Conservation (phyloP, 495 filamentous ascomycete genomes). For the Penicillium egyptiacum region DNA sequence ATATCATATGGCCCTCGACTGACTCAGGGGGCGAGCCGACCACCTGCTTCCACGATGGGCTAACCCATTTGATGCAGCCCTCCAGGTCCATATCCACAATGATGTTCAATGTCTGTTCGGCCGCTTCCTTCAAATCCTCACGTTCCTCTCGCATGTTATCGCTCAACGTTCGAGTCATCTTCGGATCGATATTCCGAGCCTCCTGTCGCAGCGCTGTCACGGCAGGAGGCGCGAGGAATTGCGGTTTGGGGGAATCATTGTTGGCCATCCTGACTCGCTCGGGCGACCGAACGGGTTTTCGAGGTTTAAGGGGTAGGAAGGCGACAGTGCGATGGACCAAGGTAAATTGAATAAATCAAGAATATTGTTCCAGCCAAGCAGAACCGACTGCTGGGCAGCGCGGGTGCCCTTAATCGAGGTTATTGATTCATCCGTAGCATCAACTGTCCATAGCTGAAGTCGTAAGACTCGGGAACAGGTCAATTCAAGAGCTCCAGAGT, state of each 20-base stretch:
- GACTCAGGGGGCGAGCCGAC: conserved; percentile 74
- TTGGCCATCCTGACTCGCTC: conserved; percentile 43
- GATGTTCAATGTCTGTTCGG: conserved; percentile 93
- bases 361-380: conserved; percentile 27
- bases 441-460: conserved; percentile 44
- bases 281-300: conserved; percentile 3
- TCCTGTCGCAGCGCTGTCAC: conserved; percentile 57
- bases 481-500: conserved; percentile 15
- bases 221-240: conserved; percentile 51
- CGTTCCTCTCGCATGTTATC: conserved; percentile 75
- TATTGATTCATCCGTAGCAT: conserved; percentile 49
- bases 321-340: conserved; percentile 4
- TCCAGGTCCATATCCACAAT: conserved; percentile 91
- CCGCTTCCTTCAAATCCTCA: conserved; percentile 90
- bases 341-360: not conserved
- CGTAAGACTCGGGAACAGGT: conserved; percentile 7
- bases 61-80: conserved; percentile 89
- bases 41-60: conserved; percentile 93
- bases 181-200: conserved; percentile 44
- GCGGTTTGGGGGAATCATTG: conserved; percentile 41
- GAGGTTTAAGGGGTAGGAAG: not conserved
- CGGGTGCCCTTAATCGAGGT: conserved; percentile 45
- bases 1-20: conserved; percentile 73
- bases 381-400: conserved; percentile 53
- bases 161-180: conserved; percentile 61